These are phyloP conservation scores for Candida awuae DNA, from an alignment of 805 yeast genomes.

Conservation along the genomic window DNA sequence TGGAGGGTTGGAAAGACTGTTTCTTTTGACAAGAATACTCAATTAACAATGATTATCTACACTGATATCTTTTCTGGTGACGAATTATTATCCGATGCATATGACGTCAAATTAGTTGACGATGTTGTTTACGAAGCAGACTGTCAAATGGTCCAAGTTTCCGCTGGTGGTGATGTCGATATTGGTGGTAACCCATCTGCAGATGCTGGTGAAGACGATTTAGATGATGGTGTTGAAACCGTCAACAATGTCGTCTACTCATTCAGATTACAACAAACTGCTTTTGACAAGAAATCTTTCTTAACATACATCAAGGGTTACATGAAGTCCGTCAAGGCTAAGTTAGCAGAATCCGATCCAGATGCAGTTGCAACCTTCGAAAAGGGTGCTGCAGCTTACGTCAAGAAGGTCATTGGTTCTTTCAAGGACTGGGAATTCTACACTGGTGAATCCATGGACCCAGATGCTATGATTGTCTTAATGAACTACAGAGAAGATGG, in stretches of 20 bases:
- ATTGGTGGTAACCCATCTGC: conserved; percentile 99
- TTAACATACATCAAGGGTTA: conserved; percentile 95
- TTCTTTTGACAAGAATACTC: no score
- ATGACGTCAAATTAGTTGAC: conserved; percentile 80
- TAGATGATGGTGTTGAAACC: conserved; percentile 79
- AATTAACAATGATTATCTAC: conserved; percentile 32
- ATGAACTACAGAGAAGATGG: conserved; percentile 99
- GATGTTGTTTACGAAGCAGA: conserved; percentile 94
- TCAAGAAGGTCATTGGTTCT: conserved; percentile 89
- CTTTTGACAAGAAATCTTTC: conserved; percentile 97
- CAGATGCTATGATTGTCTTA: conserved; percentile 96
- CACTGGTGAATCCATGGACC: conserved; percentile 99
- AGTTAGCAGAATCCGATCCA: conserved; percentile 84
- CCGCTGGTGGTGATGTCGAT: conserved; percentile 82
- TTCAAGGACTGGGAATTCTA: conserved; percentile 99
- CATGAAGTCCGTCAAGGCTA: conserved; percentile 94
- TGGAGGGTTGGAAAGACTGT: no score
- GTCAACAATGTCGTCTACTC: conserved; percentile 99
- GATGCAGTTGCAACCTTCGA: conserved; percentile 82
- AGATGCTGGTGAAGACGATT: conserved; percentile 80
- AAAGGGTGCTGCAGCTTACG: conserved; percentile 95
- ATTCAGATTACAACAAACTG: conserved; percentile 94
- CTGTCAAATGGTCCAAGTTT: conserved; percentile 85
- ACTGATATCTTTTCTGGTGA: conserved; percentile 88
- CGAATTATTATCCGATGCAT: conserved; percentile 96